phyloP scores from a whole-genome alignment of 2,329 filamentous ascomycete species.

The Colletotrichum musae region DNA sequence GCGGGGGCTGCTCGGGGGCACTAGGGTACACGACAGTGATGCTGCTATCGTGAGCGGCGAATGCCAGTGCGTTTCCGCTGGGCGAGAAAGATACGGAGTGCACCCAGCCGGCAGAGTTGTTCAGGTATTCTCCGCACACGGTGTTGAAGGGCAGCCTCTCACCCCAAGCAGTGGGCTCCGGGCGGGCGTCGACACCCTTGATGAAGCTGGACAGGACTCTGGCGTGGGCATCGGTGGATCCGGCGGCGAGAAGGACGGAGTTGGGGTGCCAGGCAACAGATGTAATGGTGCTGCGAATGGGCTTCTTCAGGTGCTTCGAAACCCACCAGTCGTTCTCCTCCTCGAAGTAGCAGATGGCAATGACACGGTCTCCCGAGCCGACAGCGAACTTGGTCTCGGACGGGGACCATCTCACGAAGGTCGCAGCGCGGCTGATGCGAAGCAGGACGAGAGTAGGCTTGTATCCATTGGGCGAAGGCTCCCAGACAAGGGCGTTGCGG shows the following conservation, averaged over 20 bases:
- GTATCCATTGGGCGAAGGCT: constrained; percentile 91
- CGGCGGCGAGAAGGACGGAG: constrained; percentile 92
- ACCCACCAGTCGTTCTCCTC: constrained; percentile 99
- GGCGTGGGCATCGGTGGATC: constrained; percentile 97
- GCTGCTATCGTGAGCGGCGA: constrained; percentile 95
- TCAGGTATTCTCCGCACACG: constrained; percentile 95
- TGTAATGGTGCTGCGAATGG: constrained; percentile 96
- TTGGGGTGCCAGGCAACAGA: constrained; percentile 98
- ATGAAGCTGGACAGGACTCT: constrained; percentile 96
- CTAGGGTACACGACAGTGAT: constrained; percentile 96
- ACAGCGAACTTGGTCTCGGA: constrained; percentile 98
- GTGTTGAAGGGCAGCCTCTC: constrained; percentile 98
- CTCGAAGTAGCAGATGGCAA: constrained; percentile 98
- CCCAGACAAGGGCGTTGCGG: constrained; percentile 98
- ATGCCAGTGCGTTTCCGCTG: constrained; percentile 92
- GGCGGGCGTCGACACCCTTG: constrained; percentile 91
- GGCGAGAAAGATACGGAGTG: constrained; percentile 95
- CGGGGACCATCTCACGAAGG: constrained; percentile 97
- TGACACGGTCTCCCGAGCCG: constrained; percentile 93
- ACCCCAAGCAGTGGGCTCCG: constrained; percentile 91
- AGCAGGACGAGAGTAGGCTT: constrained; percentile 97
- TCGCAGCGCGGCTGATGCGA: constrained; percentile 96
- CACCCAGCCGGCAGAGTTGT: constrained; percentile 97
- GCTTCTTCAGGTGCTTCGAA: constrained; percentile 99
- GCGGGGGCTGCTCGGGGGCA: constrained; percentile 89